Conservation (phyloP, 192 early-diverging fungal genomes). For the Phlyctochytrium planicorne region DNA sequence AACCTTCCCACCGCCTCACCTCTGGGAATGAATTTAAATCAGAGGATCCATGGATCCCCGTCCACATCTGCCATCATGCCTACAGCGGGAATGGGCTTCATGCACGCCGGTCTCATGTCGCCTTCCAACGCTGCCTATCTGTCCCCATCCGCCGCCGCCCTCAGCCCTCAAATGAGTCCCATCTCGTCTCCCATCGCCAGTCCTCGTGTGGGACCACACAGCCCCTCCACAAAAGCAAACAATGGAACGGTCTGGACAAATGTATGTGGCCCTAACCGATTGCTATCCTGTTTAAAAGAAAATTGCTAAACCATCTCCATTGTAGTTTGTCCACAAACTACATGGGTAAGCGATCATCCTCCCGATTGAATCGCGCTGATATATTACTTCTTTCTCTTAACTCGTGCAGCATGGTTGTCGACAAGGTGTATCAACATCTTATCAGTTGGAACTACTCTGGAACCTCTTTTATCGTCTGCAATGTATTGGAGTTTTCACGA, state of each 20-base stretch:
- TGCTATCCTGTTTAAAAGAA: too few relatives aligned
- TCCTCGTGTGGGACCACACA: constrained; percentile 1
- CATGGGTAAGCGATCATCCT: constrained; percentile 41
- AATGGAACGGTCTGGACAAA: constrained; percentile 18
- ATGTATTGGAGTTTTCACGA: constrained; percentile 84
- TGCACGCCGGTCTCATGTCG: constrained; percentile 1
- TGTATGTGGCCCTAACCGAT: too few relatives aligned
- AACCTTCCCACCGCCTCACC: too few relatives aligned
- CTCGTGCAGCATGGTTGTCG: constrained; percentile 70
- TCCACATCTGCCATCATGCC: background rate
- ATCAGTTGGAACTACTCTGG: constrained; percentile 90
- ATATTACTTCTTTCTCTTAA: too few relatives aligned
- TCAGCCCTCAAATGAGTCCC: constrained; percentile 2
- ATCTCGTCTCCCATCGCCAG: constrained; percentile 6
- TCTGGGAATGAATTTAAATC: too few relatives aligned
- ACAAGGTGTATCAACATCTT: constrained; percentile 81
- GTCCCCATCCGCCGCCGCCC: background rate
- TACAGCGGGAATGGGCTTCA: background rate
- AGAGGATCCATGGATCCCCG: background rate
- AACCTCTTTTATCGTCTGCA: constrained; percentile 86
- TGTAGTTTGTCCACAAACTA: constrained; percentile 63
- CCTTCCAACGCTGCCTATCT: constrained; percentile 1
- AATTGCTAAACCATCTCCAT: background rate
- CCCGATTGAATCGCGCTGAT: too few relatives aligned
- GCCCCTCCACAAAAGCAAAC: constrained; percentile 15